These are phyloP conservation scores for Poteriospumella lacustris DNA, from an alignment of 108 stramenopile species.

Conservation along the genomic window DNA sequence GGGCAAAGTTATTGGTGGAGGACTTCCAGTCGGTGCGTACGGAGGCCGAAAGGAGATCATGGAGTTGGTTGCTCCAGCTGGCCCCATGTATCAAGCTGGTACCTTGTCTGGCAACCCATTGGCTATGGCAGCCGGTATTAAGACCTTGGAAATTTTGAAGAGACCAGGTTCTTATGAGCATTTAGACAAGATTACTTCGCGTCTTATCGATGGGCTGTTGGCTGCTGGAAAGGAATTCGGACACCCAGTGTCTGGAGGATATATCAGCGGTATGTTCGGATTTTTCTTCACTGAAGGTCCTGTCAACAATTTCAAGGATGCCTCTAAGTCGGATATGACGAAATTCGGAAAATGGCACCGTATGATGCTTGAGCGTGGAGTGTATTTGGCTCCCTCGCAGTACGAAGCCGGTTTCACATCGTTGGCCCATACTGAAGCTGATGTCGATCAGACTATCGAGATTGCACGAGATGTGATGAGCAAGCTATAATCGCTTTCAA, in stretches of 20 bases:
- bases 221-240: slow-evolving; percentile 70
- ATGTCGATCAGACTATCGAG: slow-evolving; percentile 90
- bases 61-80: slow-evolving; percentile 90
- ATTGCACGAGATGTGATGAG: slow-evolving; percentile 89
- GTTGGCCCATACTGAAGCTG: slow-evolving; percentile 88
- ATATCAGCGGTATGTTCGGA: slow-evolving; percentile 94
- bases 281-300: slow-evolving; percentile 92
- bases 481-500: slow-evolving; percentile 73
- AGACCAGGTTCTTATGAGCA: slow-evolving; percentile 78
- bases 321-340: slow-evolving; percentile 75
- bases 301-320: slow-evolving; percentile 83
- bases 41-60: slow-evolving; percentile 94
- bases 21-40: slow-evolving; percentile 94
- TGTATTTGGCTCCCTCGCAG: slow-evolving; percentile 93
- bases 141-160: slow-evolving; percentile 81
- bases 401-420: slow-evolving; percentile 98
- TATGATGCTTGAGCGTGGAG: slow-evolving; percentile 90
- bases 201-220: slow-evolving; percentile 77
- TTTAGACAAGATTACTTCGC: slow-evolving; percentile 79
- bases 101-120: slow-evolving; percentile 92
- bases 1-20: slow-evolving; percentile 98
- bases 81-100: slow-evolving; percentile 98
- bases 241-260: slow-evolving; percentile 77
- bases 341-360: slow-evolving; percentile 97
- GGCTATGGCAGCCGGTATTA: slow-evolving; percentile 95